Evolutionary conservation across 176 grass and related monocot species (phyloP).

Genomic region (Tillandsia fasciculata): DNA sequence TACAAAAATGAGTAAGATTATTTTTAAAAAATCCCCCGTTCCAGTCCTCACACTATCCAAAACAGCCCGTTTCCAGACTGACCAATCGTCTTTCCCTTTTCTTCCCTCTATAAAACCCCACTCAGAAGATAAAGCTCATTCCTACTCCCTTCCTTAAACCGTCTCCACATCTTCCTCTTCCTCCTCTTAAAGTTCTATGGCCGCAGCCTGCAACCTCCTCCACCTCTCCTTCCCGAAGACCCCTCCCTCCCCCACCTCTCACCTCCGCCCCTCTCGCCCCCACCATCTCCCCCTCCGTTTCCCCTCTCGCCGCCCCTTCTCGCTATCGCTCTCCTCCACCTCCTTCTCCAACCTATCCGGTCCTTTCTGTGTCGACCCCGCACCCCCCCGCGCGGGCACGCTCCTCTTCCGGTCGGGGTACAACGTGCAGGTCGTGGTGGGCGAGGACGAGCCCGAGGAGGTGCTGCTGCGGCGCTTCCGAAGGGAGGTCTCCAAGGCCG

Average conservation of each 20-base stretch:
- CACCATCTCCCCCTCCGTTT: background rate
- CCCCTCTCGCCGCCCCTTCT: background rate
- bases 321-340: background rate
- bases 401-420: slow-evolving; percentile 30
- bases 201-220: slow-evolving; percentile 5
- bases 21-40: no score
- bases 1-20: no score
- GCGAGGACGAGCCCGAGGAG: slow-evolving; percentile 70
- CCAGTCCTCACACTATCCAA: no score
- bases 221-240: slow-evolving; percentile 6
- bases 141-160: no score
- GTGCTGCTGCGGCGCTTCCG: slow-evolving; percentile 65
- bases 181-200: background rate
- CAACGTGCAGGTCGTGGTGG: slow-evolving; percentile 86
- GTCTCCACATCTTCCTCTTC: background rate
- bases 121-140: no score
- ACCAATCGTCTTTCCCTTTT: no score
- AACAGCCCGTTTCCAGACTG: no score
- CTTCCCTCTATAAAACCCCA: no score
- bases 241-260: background rate
- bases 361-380: background rate
- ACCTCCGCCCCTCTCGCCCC: slow-evolving; percentile 9
- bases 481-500: slow-evolving; percentile 68
- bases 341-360: background rate
- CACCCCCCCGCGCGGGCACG: slow-evolving; percentile 1